A percentile compares a stretch with the other conserved stretches of the same genome.
phyloP scores from a whole-genome alignment of 768 basidiomycete genomes.

The Lyophyllum semitale region DNA sequence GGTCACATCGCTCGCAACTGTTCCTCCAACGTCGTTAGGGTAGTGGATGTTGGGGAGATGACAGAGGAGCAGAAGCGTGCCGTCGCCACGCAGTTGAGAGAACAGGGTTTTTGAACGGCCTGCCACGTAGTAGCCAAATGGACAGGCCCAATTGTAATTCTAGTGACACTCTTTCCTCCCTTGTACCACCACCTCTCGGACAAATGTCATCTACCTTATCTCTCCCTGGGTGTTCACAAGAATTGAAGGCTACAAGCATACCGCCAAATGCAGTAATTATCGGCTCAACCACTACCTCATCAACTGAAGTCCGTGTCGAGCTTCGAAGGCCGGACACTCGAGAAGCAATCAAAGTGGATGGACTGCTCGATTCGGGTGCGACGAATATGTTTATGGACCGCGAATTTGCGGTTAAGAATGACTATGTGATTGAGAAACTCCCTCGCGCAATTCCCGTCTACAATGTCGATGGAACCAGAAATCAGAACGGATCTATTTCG shows the following conservation, averaged over 20 bases:
- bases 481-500: not conserved
- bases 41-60: not conserved
- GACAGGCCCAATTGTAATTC: not conserved
- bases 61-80: not conserved
- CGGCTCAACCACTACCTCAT: not conserved
- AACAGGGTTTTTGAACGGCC: not conserved
- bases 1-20: not conserved
- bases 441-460: constrained; percentile 16
- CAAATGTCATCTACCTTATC: not conserved
- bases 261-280: not conserved
- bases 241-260: not conserved
- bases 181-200: not conserved
- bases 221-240: not conserved
- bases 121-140: not conserved
- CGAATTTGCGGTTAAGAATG: not conserved
- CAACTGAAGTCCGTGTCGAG: not conserved
- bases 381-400: not conserved
- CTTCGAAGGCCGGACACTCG: not conserved
- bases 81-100: not conserved
- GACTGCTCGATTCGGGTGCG: not conserved
- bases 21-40: not conserved
- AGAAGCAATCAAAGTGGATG: constrained; percentile 5
- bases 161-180: not conserved
- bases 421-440: not conserved
- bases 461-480: constrained; percentile 13